These are phyloP conservation scores for Harringtonia aguacate DNA, from an alignment of 2,329 filamentous ascomycete species.

Conservation along the genomic window DNA sequence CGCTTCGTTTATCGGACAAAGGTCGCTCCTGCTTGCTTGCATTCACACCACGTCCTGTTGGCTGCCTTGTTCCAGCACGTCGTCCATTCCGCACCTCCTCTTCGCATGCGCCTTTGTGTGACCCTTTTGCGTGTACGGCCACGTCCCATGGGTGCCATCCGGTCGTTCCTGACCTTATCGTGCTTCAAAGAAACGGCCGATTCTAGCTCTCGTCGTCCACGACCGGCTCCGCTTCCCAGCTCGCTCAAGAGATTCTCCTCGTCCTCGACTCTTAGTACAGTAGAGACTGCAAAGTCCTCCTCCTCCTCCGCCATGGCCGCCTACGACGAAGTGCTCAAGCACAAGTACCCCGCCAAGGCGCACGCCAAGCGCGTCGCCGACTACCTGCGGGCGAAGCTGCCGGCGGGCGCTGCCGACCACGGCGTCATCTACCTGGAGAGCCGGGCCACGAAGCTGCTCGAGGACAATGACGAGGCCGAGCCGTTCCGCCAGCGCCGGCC, in stretches of 20 bases:
- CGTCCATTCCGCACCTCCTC: too few relatives aligned
- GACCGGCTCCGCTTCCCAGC: neutral
- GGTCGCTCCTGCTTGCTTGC: too few relatives aligned
- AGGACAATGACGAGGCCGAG: slow-evolving; percentile 78
- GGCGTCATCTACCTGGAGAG: slow-evolving; percentile 85
- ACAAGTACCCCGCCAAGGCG: slow-evolving; percentile 72
- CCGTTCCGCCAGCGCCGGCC: slow-evolving; percentile 82
- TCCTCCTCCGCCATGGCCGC: slow-evolving; percentile 4
- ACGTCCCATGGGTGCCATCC: too few relatives aligned
- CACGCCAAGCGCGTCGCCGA: slow-evolving; percentile 79
- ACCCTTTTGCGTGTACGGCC: too few relatives aligned
- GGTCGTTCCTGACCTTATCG: neutral
- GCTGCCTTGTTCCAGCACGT: too few relatives aligned
- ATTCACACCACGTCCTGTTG: too few relatives aligned
- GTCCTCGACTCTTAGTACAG: neutral
- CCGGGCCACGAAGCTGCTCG: slow-evolving; percentile 67
- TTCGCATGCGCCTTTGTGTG: too few relatives aligned
- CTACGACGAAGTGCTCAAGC: slow-evolving; percentile 38
- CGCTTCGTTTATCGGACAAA: too few relatives aligned
- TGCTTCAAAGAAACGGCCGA: neutral
- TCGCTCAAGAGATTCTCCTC: neutral
- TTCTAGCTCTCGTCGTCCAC: neutral
- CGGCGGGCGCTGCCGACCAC: slow-evolving; percentile 33
- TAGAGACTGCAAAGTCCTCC: too few relatives aligned
- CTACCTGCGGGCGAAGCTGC: slow-evolving; percentile 58